Evolutionary conservation across 2,329 filamentous ascomycete species (phyloP).

Genomic region (Claviceps sp.): DNA sequence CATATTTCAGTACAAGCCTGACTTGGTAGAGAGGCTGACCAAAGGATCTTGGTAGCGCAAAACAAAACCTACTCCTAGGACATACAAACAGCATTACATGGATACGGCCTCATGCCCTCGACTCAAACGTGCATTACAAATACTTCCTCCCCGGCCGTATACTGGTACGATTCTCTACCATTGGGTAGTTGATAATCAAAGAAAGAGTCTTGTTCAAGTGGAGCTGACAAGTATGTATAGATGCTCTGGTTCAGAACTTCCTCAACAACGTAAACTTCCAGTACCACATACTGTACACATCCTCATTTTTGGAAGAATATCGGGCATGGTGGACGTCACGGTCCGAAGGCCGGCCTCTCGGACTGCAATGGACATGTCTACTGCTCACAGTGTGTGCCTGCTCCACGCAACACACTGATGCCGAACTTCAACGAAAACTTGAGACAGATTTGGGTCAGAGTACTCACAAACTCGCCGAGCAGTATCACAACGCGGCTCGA

Average conservation of each 20-base stretch:
- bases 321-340: slow-evolving; percentile 21
- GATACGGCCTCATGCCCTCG: slow-evolving; percentile 13
- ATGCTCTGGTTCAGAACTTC: slow-evolving; percentile 24
- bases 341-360: slow-evolving; percentile 16
- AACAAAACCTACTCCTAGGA: slow-evolving; percentile 7
- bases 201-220: too few species aligned
- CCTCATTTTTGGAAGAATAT: slow-evolving; percentile 22
- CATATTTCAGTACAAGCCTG: background rate
- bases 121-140: slow-evolving; percentile 18
- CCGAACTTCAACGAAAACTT: slow-evolving; percentile 18
- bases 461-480: slow-evolving; percentile 16
- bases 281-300: slow-evolving; percentile 25
- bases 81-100: slow-evolving; percentile 10
- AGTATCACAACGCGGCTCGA: slow-evolving; percentile 20
- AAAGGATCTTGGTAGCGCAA: slow-evolving; percentile 7
- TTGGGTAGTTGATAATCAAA: background rate
- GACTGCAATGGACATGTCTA: slow-evolving; percentile 24
- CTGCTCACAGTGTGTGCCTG: slow-evolving; percentile 26
- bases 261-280: slow-evolving; percentile 24
- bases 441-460: slow-evolving; percentile 18
- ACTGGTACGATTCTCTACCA: slow-evolving; percentile 14
- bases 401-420: slow-evolving; percentile 20
- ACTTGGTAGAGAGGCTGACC: background rate
- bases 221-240: slow-evolving; percentile 10
- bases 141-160: slow-evolving; percentile 21